These are phyloP conservation scores for Sporisorium scitamineum DNA, from an alignment of 1,284 basidiomycete genomes.

Conservation along the genomic window DNA sequence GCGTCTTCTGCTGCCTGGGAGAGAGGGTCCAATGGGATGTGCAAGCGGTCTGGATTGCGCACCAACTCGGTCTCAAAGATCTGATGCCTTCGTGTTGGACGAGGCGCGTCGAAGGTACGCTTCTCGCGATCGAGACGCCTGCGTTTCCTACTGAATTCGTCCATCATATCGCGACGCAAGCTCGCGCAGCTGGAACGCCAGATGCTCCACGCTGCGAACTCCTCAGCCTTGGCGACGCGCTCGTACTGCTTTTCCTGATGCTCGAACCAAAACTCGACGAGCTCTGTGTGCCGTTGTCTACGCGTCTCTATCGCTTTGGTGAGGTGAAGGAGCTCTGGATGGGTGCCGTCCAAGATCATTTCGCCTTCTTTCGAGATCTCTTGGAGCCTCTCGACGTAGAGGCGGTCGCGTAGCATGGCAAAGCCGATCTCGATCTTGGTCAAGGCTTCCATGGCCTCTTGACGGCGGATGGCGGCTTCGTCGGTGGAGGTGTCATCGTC, in stretches of 20 bases:
- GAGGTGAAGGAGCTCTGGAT: slow-evolving; percentile 84
- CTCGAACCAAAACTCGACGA: slow-evolving; percentile 69
- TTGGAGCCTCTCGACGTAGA: slow-evolving; percentile 74
- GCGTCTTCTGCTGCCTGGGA: slow-evolving; percentile 8
- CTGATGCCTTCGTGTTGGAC: slow-evolving; percentile 71
- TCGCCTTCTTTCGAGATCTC: slow-evolving; percentile 74
- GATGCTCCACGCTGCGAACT: slow-evolving; percentile 78
- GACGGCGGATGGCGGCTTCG: slow-evolving; percentile 66
- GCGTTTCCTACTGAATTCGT: slow-evolving; percentile 83
- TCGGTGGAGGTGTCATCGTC: slow-evolving; percentile 58
- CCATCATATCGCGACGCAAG: slow-evolving; percentile 83
- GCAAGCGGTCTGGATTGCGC: slow-evolving; percentile 56
- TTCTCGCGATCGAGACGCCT: slow-evolving; percentile 83
- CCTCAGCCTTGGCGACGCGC: slow-evolving; percentile 75
- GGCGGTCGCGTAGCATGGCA: slow-evolving; percentile 73
- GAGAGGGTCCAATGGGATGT: slow-evolving; percentile 20
- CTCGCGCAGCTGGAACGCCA: slow-evolving; percentile 70
- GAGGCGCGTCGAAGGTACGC: slow-evolving; percentile 79
- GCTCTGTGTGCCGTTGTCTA: slow-evolving; percentile 65
- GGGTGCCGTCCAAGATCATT: slow-evolving; percentile 74
- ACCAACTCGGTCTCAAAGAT: slow-evolving; percentile 67
- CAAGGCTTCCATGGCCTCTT: slow-evolving; percentile 73
- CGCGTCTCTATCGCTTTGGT: slow-evolving; percentile 72
- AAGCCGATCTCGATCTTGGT: slow-evolving; percentile 74
- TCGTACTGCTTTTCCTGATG: slow-evolving; percentile 80